Evolutionary conservation across 805 yeast species (phyloP), one percentile per base, ranked within the genome.

Genomic region (Candida berthetii): DNA sequence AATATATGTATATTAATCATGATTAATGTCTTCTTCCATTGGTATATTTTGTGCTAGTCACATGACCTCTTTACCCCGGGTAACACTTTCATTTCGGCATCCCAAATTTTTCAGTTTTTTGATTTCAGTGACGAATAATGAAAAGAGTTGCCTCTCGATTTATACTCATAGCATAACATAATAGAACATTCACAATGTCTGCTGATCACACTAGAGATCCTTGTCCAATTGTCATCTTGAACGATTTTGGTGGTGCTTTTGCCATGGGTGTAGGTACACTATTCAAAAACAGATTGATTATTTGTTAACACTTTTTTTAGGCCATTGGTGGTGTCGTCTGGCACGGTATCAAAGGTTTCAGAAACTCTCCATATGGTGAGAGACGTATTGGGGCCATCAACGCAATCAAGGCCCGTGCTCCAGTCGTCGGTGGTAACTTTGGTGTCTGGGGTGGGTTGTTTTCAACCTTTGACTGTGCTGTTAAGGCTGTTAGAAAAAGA

Each of bases 381-480:
- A 80, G 99, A 69, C 75, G 95, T 57, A 65, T 78, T 45, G 98
- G 99, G 42, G 86, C 96, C 17, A 61, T 91, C 42, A 72, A 86
- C 34, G 97, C 98, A 32, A 84, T 93, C 54, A 88, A 88, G 61
- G 87, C 96, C 40, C 78, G 99, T 65, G 98, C 97, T 2, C 99
- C 99, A 32, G 96, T 91, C 38, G 89, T 91, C 42, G 99, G 99
- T 52, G 99, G 99, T 60, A 93, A 93, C 67, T 91, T 93, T 58
- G 99, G 99, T 70, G 96, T 87, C 32, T 93, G 99, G 99, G 99
- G 99, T 74, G 99, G 99, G 46, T 71, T 93, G 55, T 93, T 93
- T 62, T 88, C 97, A 28, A 84, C 95, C 13, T 93, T 82, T 60
- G 99, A 93, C 66, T 93, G 99, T 73, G 77, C 90, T 14, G 95